Percentiles rank a stretch among this genome's conserved stretches.
Evolutionary conservation across 306 rosid genomes (phyloP).

Genomic region (Mimosa pudica): DNA sequence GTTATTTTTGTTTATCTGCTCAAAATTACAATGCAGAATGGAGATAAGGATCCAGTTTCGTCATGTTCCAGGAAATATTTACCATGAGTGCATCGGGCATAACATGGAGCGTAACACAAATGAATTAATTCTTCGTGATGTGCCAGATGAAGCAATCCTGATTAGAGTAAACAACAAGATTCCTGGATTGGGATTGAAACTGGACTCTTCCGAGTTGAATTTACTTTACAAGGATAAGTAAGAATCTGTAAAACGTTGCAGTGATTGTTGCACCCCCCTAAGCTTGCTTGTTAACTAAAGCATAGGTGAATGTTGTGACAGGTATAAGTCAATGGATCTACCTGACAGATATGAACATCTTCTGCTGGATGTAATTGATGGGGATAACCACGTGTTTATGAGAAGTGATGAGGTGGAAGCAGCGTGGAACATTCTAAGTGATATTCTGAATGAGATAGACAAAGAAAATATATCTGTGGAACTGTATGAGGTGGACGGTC

Average conservation of each 20-base stretch:
- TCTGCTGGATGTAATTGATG: conserved; percentile 80
- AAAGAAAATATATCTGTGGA: conserved; percentile 63
- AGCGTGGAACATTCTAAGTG: conserved; percentile 81
- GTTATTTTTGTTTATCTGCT: neutral
- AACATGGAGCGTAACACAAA: conserved; percentile 65
- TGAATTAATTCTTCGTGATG: conserved; percentile 88
- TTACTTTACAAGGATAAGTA: conserved; percentile 88
- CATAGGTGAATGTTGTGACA: conserved; percentile 14
- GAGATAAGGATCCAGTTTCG: conserved; percentile 90
- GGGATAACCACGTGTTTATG: conserved; percentile 85
- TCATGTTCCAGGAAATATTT: conserved; percentile 78
- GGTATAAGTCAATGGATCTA: conserved; percentile 72
- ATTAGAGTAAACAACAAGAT: conserved; percentile 84
- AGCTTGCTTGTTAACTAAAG: conserved; percentile 5
- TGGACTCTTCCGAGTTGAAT: conserved; percentile 88
- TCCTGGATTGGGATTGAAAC: conserved; percentile 87
- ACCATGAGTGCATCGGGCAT: conserved; percentile 64
- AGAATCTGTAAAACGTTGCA: conserved; percentile 34
- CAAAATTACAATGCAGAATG: conserved; percentile 63
- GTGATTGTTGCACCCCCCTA: neutral
- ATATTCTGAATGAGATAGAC: conserved; percentile 75
- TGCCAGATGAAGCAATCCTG: conserved; percentile 85
- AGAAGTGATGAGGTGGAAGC: conserved; percentile 82
- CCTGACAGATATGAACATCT: conserved; percentile 94
- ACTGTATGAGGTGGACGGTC: conserved; percentile 80